These are phyloP conservation scores for Diaporthe citriasiana DNA, from an alignment of 2,329 filamentous ascomycete genomes.

Conservation along the genomic window DNA sequence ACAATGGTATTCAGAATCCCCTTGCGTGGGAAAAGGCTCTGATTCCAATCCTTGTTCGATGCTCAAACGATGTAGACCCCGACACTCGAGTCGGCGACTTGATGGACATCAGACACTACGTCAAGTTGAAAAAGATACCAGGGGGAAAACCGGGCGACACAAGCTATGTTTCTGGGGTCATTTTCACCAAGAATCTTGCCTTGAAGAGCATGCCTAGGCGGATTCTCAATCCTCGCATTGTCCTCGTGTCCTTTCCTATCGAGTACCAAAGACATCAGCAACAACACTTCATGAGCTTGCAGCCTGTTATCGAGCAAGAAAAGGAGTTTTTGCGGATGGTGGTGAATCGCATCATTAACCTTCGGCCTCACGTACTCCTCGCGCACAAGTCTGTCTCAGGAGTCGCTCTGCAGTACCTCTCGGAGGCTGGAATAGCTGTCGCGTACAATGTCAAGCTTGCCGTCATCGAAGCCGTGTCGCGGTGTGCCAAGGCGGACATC, in stretches of 20 bases:
- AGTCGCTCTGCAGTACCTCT: conserved; percentile 87
- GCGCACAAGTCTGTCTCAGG: conserved; percentile 95
- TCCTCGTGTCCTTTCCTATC: conserved; percentile 94
- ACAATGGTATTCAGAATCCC: conserved; percentile 79
- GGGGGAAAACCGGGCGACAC: conserved; percentile 92
- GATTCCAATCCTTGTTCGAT: conserved; percentile 89
- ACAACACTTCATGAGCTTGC: conserved; percentile 96
- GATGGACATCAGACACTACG: conserved; percentile 97
- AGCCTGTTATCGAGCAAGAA: conserved; percentile 97
- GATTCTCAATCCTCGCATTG: conserved; percentile 85
- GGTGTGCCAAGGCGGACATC: conserved; percentile 91
- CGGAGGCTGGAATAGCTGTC: conserved; percentile 90
- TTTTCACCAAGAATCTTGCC: conserved; percentile 97
- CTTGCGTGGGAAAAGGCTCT: conserved; percentile 90
- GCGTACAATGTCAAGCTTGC: conserved; percentile 97
- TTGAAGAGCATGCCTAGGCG: conserved; percentile 95
- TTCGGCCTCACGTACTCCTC: conserved; percentile 88
- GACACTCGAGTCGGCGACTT: conserved; percentile 92
- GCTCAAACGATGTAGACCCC: conserved; percentile 94
- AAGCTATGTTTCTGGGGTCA: conserved; percentile 94
- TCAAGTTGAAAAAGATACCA: conserved; percentile 96
- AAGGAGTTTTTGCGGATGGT: conserved; percentile 93
- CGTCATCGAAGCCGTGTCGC: conserved; percentile 93
- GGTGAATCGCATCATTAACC: conserved; percentile 89
- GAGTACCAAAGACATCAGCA: conserved; percentile 93